Evolutionary conservation across 2,329 filamentous ascomycete genomes (phyloP).

Genomic region (Alternaria solani): DNA sequence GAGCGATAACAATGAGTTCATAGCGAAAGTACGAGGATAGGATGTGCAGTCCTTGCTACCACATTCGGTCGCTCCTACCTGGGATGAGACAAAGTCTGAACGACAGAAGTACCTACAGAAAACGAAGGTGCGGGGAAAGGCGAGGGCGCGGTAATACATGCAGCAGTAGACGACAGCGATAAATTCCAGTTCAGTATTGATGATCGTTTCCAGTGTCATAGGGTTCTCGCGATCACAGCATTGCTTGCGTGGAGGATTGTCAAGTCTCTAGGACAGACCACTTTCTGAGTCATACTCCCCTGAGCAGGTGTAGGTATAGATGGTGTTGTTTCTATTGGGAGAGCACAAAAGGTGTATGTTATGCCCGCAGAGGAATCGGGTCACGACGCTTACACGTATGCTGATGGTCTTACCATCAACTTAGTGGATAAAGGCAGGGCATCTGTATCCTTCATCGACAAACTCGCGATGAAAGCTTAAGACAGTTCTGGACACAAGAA

Average conservation of each 20-base stretch:
- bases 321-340: neutral
- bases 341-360: neutral
- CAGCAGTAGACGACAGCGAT: slow-evolving; percentile 3
- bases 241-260: neutral
- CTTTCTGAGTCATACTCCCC: too few relatives aligned
- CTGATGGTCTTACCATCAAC: neutral
- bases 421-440: neutral
- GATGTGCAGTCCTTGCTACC: neutral
- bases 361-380: neutral
- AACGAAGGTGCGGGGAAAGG: too few relatives aligned
- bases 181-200: neutral
- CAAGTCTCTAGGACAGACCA: too few relatives aligned
- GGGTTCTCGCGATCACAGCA: slow-evolving; percentile 1
- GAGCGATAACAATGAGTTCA: neutral
- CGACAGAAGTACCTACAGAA: neutral
- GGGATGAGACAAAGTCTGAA: neutral
- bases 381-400: neutral
- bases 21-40: neutral
- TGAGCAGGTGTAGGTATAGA: too few relatives aligned
- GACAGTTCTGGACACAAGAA: neutral
- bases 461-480: neutral
- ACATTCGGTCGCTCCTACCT: neutral
- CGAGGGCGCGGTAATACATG: neutral
- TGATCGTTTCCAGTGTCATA: neutral
- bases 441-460: neutral